Base-by-base conservation (phyloP, 2,329 filamentous ascomycete species). In the Rhynchosporium secalis region DNA sequence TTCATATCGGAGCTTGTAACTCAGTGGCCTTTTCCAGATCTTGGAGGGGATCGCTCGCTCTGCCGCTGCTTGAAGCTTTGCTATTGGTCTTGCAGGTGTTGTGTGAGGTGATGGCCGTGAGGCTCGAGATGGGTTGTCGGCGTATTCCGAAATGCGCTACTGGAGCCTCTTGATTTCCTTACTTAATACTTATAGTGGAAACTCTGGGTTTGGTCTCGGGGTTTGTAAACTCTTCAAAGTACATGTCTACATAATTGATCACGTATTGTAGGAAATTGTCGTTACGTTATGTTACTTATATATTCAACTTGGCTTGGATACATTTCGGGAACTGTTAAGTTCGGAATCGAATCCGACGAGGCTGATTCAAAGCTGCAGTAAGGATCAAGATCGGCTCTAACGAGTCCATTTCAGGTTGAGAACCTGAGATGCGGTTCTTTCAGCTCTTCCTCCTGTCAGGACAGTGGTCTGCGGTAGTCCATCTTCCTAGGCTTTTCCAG, bases 71-170 rank as follows among this genome's bases (percentile, higher is more conserved):
- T 54, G 31, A 52, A 26, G 33, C 33, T 38, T 52, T 52, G n/a
- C 49, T 54, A 54, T 54, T 41, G 51, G 51, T 54, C 36, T 54
- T 29, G 33, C 10, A 28, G 51, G 40, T 54, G 36, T 20, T 38
- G 49, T 8, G 36, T 40, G 49, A 33, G 49, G 31, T 40, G 51
- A 54, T 54, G 40, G 10, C 29, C 55, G 55, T 48, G 56, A 58
- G 33, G 43, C 56, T 48, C n/a, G 47, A 36, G 2, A 59, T 26
- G 38, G 46, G 46, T 51, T 59, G 38, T 59, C 46, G 46, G 57
- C 57, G 46, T 26, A 43, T n/a, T 59, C 57, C 38, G 36, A 52
- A n/a, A 2, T 29, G 9, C 33, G 33, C 47, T 43, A 29, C 33
- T 41, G 46, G 45, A 45, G 36, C 13, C 46, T 58, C 40, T 48